Percentiles rank a stretch among this genome's conserved stretches.
phyloP scores from a whole-genome alignment of 202 grass and related monocot genomes.

The Musa balbisiana region DNA sequence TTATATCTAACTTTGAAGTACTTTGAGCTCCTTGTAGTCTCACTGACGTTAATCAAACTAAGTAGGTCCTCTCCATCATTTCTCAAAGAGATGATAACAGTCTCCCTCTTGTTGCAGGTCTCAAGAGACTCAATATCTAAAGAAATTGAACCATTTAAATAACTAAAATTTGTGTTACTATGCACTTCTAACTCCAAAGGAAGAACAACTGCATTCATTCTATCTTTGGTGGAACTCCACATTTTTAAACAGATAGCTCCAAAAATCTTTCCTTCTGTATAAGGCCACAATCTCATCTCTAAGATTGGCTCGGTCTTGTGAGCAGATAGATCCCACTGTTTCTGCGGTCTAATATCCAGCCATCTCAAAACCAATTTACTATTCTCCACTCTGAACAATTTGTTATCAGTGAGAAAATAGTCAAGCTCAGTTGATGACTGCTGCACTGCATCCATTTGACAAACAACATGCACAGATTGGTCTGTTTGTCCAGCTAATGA shows the following conservation, averaged over 20 bases:
- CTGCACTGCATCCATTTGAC: constrained; percentile 34
- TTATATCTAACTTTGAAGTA: constrained; percentile 61
- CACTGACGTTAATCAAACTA: constrained; percentile 47
- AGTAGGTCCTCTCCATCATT: constrained; percentile 51
- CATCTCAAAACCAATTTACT: constrained; percentile 35
- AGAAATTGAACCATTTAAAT: constrained; percentile 42
- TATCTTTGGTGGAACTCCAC: constrained; percentile 36
- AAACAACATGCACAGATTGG: constrained; percentile 67
- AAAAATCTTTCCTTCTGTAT: constrained; percentile 55
- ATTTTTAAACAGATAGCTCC: constrained; percentile 86
- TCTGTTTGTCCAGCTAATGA: constrained; percentile 49
- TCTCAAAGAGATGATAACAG: constrained; percentile 66
- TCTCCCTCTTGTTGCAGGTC: constrained; percentile 45
- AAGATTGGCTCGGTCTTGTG: constrained; percentile 38
- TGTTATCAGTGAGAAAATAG: constrained; percentile 31
- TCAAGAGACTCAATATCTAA: constrained; percentile 44
- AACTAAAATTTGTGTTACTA: constrained; percentile 33
- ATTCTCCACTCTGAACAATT: constrained; percentile 50
- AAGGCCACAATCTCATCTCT: constrained; percentile 55
- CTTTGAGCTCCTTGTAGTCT: constrained; percentile 39
- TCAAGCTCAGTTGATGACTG: constrained; percentile 23
- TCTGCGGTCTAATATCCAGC: constrained; percentile 61
- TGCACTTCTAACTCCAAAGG: constrained; percentile 80
- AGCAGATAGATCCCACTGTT: constrained; percentile 64
- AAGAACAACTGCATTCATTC: constrained; percentile 43